Base-by-base conservation (phyloP, 2,329 filamentous ascomycete genomes). In the Cryphonectria carpinicola region DNA sequence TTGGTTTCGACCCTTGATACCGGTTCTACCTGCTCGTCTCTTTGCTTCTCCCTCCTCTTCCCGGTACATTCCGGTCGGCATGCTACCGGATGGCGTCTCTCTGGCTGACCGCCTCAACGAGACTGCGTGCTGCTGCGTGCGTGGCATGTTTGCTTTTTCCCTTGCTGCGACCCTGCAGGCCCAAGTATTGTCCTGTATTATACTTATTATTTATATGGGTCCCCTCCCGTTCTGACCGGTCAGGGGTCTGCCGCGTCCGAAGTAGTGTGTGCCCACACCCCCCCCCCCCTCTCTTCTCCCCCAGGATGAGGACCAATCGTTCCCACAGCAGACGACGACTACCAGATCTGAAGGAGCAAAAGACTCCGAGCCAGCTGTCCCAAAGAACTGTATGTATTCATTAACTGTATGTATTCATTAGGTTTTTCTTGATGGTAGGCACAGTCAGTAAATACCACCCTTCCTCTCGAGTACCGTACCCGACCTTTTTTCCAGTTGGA, bases 71-170 rank as follows among this genome's bases (percentile, higher is more conserved):
- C 65, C 65, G 46, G 28, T 64, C 25, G 58, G 60, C 46, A 58
- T 58, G 43, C 14, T 68, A 4, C 60, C 46, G 66, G 19, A 62
- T 43, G 46, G 28, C 22, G 46, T 49, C 46, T 64, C 25, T 14
- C 25, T 56, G 22, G 22, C 49, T 68, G 67, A 64, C 28, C 41
- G 67, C 64, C 54, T 54, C 56, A 19, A 32, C 61, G 25, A 35
- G 46, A 11, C 25, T 28, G 52, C 2, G 39, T 66, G 46, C 35
- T 28, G 39, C 19, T 66, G 58, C 46, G n/a, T 66, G 58, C 43
- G 67, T 25, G 19, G 43, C 46, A 37, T 71, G 64, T 70, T 70
- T 71, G 67, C 60, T 67, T 64, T 56, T 69, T 62, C 39, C 37
- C 41, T 49, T 46, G 37, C 37, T 25, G 37, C 14, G 52, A 65